Evolutionary conservation across 2,329 filamentous ascomycete genomes (phyloP).

Genomic region (Rhynchosporium graminicola): DNA sequence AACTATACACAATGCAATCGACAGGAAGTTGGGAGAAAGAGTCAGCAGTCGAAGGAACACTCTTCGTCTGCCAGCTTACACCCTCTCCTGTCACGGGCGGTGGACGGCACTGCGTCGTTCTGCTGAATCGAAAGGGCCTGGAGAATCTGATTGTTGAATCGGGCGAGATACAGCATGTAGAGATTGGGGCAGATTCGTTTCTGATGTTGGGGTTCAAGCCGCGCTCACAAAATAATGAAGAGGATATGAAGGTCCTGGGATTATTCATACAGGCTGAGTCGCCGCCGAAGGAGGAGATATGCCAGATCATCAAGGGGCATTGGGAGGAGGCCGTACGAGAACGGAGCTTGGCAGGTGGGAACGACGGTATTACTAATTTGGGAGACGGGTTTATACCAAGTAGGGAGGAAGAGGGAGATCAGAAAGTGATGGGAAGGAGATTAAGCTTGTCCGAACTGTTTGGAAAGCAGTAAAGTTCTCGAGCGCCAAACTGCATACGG

Average conservation of each 20-base stretch:
- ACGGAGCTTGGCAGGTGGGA: slow-evolving; percentile 13
- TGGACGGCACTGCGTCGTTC: slow-evolving; percentile 59
- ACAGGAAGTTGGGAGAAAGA: slow-evolving; percentile 79
- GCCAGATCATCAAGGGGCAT: slow-evolving; percentile 34
- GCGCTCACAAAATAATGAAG: slow-evolving; percentile 9
- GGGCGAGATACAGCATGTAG: slow-evolving; percentile 61
- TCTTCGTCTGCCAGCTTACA: slow-evolving; percentile 78
- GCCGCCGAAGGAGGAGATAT: slow-evolving; percentile 43
- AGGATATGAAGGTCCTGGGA: slow-evolving; percentile 48
- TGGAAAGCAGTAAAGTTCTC: slow-evolving; percentile 19
- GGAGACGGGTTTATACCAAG: slow-evolving; percentile 19
- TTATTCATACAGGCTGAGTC: slow-evolving; percentile 57
- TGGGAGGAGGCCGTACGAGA: slow-evolving; percentile 34
- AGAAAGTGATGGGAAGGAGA: slow-evolving; percentile 31
- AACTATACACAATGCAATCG: slow-evolving; percentile 78
- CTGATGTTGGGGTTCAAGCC: slow-evolving; percentile 22
- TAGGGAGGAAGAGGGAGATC: slow-evolving; percentile 17
- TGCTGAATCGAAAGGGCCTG: slow-evolving; percentile 71
- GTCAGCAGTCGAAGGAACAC: slow-evolving; percentile 73
- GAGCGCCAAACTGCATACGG: not conserved
- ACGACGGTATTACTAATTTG: slow-evolving; percentile 15
- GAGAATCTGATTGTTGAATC: slow-evolving; percentile 71
- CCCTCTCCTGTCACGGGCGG: slow-evolving; percentile 42
- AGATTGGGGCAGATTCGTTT: slow-evolving; percentile 56
- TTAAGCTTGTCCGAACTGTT: slow-evolving; percentile 38